Percentiles rank a stretch among this genome's conserved stretches.
Evolutionary conservation across 2,329 filamentous ascomycete genomes (phyloP).

Genomic region (Colletotrichum paranaense): DNA sequence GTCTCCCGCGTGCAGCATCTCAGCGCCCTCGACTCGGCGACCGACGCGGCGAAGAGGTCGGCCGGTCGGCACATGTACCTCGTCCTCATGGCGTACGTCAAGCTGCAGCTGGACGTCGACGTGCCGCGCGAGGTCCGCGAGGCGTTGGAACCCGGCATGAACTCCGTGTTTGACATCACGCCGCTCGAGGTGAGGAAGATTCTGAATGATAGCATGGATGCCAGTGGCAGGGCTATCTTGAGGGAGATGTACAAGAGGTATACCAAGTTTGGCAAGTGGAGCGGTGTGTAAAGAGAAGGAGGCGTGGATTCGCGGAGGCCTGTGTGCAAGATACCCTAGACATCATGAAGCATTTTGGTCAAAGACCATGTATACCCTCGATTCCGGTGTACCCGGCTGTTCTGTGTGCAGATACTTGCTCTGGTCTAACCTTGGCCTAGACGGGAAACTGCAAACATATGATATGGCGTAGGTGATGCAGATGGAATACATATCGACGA

Average conservation of each 20-base stretch:
- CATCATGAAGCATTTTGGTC: constrained; percentile 13
- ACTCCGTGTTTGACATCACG: constrained; percentile 69
- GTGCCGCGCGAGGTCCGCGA: constrained; percentile 64
- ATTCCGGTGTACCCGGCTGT: neutral
- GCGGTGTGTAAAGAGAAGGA: constrained; percentile 57
- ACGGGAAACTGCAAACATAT: neutral
- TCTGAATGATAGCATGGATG: constrained; percentile 70
- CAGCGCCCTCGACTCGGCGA: constrained; percentile 66
- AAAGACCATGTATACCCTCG: neutral
- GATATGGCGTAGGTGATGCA: too few relatives aligned
- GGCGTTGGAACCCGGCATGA: constrained; percentile 67
- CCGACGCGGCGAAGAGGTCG: constrained; percentile 69
- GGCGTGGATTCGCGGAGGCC: neutral
- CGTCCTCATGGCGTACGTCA: constrained; percentile 69
- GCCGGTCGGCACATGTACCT: constrained; percentile 72
- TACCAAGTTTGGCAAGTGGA: constrained; percentile 74
- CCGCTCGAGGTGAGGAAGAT: constrained; percentile 64
- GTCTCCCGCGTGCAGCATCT: constrained; percentile 60
- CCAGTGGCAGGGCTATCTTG: constrained; percentile 68
- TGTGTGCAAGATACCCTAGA: constrained; percentile 33
- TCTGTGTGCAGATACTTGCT: neutral
- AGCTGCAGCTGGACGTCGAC: constrained; percentile 67
- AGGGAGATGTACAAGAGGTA: constrained; percentile 69
- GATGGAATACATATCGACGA: too few relatives aligned
- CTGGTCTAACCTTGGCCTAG: neutral